Conservation (phyloP, 192 early-diverging fungal species). For the Gonapodya sp. region DNA sequence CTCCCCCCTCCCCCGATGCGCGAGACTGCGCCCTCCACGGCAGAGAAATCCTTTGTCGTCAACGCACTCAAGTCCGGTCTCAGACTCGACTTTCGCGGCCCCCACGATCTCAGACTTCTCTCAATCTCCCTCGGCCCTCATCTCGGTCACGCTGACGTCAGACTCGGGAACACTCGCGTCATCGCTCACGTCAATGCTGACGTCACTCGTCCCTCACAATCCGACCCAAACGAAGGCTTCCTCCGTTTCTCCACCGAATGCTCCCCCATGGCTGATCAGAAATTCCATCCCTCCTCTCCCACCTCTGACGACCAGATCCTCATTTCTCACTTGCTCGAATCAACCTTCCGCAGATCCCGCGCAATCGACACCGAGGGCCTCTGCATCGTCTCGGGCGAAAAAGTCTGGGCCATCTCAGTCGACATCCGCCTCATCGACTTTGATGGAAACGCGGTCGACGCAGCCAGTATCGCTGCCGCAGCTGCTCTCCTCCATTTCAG, state of each 20-base stretch:
- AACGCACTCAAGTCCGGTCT: slow-evolving; percentile 55
- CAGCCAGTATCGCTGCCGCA: slow-evolving; percentile 81
- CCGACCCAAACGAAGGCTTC: slow-evolving; percentile 79
- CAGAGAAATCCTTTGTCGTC: slow-evolving; percentile 68
- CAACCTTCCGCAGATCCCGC: slow-evolving; percentile 66
- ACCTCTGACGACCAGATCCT: slow-evolving; percentile 75
- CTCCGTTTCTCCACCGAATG: slow-evolving; percentile 80
- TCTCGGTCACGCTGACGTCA: slow-evolving; percentile 64
- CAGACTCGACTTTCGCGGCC: slow-evolving; percentile 68
- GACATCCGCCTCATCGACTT: slow-evolving; percentile 89
- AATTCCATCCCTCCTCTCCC: slow-evolving; percentile 50
- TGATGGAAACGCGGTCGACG: slow-evolving; percentile 89
- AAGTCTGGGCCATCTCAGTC: slow-evolving; percentile 81
- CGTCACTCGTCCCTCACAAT: slow-evolving; percentile 55
- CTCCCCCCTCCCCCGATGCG: too few relatives aligned
- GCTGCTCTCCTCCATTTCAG: slow-evolving; percentile 82
- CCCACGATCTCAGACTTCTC: slow-evolving; percentile 62
- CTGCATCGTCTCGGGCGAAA: slow-evolving; percentile 91
- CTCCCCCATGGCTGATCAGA: slow-evolving; percentile 73
- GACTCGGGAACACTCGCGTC: slow-evolving; percentile 68
- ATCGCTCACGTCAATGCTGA: slow-evolving; percentile 60
- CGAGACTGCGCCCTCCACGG: slow-evolving; percentile 40
- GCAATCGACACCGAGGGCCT: slow-evolving; percentile 94
- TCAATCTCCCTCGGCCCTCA: slow-evolving; percentile 58
- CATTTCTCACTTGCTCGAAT: slow-evolving; percentile 78